A percentile compares a stretch with the other conserved stretches of the same genome.
These are phyloP conservation scores for Anthracocystis walkeri DNA, from an alignment of 1,284 basidiomycete species.

Conservation along the genomic window DNA sequence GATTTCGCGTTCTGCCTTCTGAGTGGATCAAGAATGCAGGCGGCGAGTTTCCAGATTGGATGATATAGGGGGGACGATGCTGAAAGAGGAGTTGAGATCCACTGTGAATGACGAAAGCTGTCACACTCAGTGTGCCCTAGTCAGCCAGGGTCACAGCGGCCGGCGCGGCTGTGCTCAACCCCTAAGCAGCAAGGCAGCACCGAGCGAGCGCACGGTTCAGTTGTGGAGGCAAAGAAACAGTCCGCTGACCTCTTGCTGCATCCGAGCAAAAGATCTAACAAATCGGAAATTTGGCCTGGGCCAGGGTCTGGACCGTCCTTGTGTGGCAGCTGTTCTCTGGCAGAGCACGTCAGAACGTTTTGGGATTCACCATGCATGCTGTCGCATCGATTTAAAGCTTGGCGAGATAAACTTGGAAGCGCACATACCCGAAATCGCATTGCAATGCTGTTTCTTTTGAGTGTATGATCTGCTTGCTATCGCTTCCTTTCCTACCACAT, in stretches of 20 bases:
- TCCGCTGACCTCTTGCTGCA: neutral
- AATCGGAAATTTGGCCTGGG: neutral
- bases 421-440: neutral
- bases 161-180: conserved; percentile 8
- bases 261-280: neutral
- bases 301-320: conserved; percentile 5
- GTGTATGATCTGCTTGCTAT: neutral
- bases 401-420: conserved; percentile 1
- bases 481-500: neutral
- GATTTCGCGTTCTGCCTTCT: conserved; percentile 9
- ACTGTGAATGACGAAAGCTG: neutral
- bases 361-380: neutral
- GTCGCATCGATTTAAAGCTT: conserved; percentile 1
- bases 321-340: neutral
- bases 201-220: conserved; percentile 3
- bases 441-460: neutral
- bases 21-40: neutral
- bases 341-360: neutral
- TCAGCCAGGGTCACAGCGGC: neutral
- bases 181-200: conserved; percentile 1
- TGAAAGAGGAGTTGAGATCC: neutral
- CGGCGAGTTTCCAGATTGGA: neutral
- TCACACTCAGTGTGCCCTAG: neutral
- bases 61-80: neutral
- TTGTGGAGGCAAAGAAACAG: conserved; percentile 2